phyloP scores from a whole-genome alignment of 78 protist genomes.

The Mantamonas sphyraenae region DNA sequence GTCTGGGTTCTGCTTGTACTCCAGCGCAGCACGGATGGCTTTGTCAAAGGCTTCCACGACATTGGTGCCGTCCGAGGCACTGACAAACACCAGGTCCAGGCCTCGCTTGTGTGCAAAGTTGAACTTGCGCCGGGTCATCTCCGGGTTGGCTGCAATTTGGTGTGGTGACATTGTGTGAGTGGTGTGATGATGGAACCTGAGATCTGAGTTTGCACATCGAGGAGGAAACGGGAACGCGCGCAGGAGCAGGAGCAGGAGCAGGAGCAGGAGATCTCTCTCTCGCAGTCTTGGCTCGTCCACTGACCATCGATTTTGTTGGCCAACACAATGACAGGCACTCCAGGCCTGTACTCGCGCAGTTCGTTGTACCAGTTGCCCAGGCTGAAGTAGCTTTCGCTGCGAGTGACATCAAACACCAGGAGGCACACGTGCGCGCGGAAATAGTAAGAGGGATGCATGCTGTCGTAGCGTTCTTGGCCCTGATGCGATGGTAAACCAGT shows the following conservation, averaged over 20 bases:
- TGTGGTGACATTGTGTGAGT: too few relatives aligned
- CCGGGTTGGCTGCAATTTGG: background rate
- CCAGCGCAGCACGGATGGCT: constrained; percentile 20
- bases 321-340: constrained; percentile 46
- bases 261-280: background rate
- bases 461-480: constrained; percentile 61
- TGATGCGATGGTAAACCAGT: too few relatives aligned
- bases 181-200: too few relatives aligned
- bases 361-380: constrained; percentile 52
- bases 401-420: constrained; percentile 50
- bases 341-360: constrained; percentile 26
- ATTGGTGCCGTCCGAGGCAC: constrained; percentile 68
- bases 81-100: constrained; percentile 40
- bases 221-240: background rate
- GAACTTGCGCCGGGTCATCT: constrained; percentile 26
- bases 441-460: constrained; percentile 57
- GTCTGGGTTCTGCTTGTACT: too few relatives aligned
- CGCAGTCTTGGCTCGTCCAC: background rate
- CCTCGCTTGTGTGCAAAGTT: constrained; percentile 41
- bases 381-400: constrained; percentile 51
- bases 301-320: constrained; percentile 61
- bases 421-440: constrained; percentile 40
- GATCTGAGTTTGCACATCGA: too few relatives aligned
- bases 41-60: constrained; percentile 33
- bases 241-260: background rate